Percentiles rank a stretch among this genome's conserved stretches.
Conservation (phyloP, 345 rosid species). For the Luvunga scandens region DNA sequence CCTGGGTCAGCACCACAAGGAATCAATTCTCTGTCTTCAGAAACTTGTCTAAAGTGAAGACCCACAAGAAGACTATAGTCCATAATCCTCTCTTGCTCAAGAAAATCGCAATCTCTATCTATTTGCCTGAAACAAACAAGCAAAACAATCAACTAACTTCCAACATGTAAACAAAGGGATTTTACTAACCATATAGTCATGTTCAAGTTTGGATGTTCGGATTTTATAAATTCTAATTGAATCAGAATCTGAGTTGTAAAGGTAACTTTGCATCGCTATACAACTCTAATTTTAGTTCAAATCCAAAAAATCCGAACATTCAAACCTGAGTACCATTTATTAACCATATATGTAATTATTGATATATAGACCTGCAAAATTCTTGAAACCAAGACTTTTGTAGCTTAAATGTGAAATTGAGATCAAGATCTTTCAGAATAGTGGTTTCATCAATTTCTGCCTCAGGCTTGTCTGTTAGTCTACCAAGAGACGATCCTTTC, state of each 20-base stretch:
- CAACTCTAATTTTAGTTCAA: too few species aligned
- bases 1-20: conserved; percentile 52
- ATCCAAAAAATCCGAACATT: too few species aligned
- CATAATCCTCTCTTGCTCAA: conserved; percentile 95
- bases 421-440: conserved; percentile 84
- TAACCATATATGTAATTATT: too few species aligned
- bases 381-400: conserved; percentile 90
- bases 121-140: conserved; percentile 57
- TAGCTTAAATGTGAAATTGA: conserved; percentile 76
- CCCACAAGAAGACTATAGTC: conserved; percentile 95
- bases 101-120: conserved; percentile 87
- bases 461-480: conserved; percentile 78
- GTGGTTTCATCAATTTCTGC: conserved; percentile 76
- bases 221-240: too few species aligned
- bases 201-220: too few species aligned
- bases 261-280: too few species aligned
- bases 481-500: conserved; percentile 95
- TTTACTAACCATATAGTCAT: too few species aligned
- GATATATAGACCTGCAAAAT: conserved; percentile 49
- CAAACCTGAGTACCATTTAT: too few species aligned
- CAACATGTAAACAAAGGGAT: background rate
- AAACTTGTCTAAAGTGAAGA: conserved; percentile 77
- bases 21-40: conserved; percentile 63
- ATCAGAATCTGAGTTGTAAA: too few species aligned
- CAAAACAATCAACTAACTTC: background rate